These are phyloP conservation scores for Psilocybe cyanescens DNA, from an alignment of 768 basidiomycete genomes.

Conservation along the genomic window DNA sequence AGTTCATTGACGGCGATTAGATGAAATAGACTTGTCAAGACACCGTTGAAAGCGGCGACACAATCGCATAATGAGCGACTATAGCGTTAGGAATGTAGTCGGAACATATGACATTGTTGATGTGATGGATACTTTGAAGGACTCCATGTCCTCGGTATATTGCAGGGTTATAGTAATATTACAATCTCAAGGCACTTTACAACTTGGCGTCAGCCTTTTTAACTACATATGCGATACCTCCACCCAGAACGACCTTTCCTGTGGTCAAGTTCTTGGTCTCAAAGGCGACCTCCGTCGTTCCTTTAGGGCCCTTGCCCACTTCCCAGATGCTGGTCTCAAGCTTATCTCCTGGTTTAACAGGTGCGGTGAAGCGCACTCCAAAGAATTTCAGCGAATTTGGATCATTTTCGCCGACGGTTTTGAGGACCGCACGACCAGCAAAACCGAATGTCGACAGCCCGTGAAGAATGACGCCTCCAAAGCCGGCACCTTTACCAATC, in stretches of 20 bases:
- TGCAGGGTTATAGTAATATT: constrained; percentile 1
- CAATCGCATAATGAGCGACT: not conserved
- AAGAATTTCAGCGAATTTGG: constrained; percentile 67
- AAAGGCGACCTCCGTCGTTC: constrained; percentile 64
- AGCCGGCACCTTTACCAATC: constrained; percentile 74
- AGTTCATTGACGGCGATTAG: not conserved
- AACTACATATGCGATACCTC: constrained; percentile 66
- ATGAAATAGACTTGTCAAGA: not conserved
- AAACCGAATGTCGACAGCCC: constrained; percentile 85
- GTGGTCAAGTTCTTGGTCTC: constrained; percentile 60
- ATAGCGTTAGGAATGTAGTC: too few species aligned
- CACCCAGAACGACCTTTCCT: constrained; percentile 67
- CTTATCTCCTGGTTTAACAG: constrained; percentile 82
- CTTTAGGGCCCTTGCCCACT: constrained; percentile 65
- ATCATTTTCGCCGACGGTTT: constrained; percentile 62
- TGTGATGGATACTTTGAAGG: too few species aligned
- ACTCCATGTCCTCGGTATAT: not conserved
- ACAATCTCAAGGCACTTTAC: constrained; percentile 16
- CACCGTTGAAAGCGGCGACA: not conserved
- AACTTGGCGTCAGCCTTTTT: constrained; percentile 39
- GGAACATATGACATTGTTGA: too few species aligned
- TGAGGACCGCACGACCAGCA: constrained; percentile 75
- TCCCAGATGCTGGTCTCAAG: constrained; percentile 84
- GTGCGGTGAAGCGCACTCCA: constrained; percentile 79
- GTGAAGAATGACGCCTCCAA: constrained; percentile 86